Evolutionary conservation across 2,329 filamentous ascomycete genomes (phyloP).

Genomic region (Trichophyton benhamiae): DNA sequence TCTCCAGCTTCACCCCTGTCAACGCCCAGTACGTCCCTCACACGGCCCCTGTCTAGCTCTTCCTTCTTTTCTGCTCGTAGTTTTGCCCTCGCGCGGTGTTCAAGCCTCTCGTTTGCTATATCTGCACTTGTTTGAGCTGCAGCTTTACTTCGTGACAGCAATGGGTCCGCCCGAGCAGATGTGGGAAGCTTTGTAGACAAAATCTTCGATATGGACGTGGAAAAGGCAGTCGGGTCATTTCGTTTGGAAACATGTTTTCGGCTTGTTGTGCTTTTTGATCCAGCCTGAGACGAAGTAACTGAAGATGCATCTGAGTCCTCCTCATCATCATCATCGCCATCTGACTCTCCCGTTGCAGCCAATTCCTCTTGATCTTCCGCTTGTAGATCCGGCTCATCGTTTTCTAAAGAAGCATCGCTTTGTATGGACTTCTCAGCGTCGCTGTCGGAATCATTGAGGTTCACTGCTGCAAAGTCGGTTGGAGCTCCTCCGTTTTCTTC

Average conservation of each 20-base stretch:
- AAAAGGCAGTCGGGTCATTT: conserved; percentile 84
- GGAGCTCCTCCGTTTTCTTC: conserved; percentile 40
- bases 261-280: conserved; percentile 27
- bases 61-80: conserved; percentile 68
- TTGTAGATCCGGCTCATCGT: not conserved
- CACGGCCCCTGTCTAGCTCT: conserved; percentile 71
- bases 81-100: conserved; percentile 66
- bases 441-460: conserved; percentile 11
- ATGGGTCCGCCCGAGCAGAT: conserved; percentile 71
- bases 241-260: conserved; percentile 48
- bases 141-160: conserved; percentile 70
- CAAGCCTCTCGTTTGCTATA: conserved; percentile 63
- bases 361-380: conserved; percentile 20
- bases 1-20: conserved; percentile 41
- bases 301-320: conserved; percentile 23
- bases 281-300: conserved; percentile 21
- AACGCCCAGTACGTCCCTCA: conserved; percentile 70
- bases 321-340: conserved; percentile 18
- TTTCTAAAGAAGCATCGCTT: conserved; percentile 18
- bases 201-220: conserved; percentile 87
- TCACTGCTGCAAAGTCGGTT: conserved; percentile 13
- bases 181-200: conserved; percentile 76
- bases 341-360: conserved; percentile 15
- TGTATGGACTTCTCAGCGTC: conserved; percentile 14
- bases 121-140: conserved; percentile 62